Base-by-base conservation (phyloP, 345 rosid genomes). In the Microthlaspi erraticum region DNA sequence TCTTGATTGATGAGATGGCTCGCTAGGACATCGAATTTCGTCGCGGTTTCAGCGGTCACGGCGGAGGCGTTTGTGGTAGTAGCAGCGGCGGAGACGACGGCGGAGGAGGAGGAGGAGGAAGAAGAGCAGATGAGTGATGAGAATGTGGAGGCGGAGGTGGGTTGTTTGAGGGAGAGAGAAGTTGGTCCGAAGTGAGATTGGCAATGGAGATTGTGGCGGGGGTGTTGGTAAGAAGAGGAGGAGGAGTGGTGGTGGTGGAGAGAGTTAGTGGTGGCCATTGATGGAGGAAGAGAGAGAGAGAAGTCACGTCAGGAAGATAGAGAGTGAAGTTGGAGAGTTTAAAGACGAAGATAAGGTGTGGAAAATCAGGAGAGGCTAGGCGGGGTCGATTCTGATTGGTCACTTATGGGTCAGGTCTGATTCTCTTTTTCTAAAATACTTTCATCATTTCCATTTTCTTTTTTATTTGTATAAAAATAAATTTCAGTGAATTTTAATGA, bases 331-430 rank as follows among this genome's bases (percentile, higher is more conserved):
- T 74, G 51, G 64, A 60, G 73, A 60, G 78, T 26, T 83, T 39
- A 79, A 82, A 19, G 72, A 77, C 66, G 73, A 74, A 45, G 74
- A 66, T 55, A 74, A 60, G 58, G 67, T 70, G 45, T 16, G 67
- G 64, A 42, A 59, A 75, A 74, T 86, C 82, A 60, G 41, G 64
- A 72, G 72, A 7, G 78, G 65, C 80, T 32, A 74, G 49, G 68
- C 49, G 81, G 64, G 68, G 81, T 38, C 33, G 75, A 34, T 71
- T 84, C 66, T 88, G 83, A 92, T 92, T 90, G 98, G 98, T 38
- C 49, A 70, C 55, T 61, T 32, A 48, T 32, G 92, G 90, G 75
- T 86, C 81, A 86, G 92, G 82, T 76, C 58, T 38, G 82, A 86
- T 84, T 66, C 72, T 75, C 83, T 55, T 60, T 48, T 59, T 18